Percentiles rank a stretch among this genome's conserved stretches.
Conservation (phyloP, 2,329 filamentous ascomycete genomes). For the Coniochaeta hoffmannii region DNA sequence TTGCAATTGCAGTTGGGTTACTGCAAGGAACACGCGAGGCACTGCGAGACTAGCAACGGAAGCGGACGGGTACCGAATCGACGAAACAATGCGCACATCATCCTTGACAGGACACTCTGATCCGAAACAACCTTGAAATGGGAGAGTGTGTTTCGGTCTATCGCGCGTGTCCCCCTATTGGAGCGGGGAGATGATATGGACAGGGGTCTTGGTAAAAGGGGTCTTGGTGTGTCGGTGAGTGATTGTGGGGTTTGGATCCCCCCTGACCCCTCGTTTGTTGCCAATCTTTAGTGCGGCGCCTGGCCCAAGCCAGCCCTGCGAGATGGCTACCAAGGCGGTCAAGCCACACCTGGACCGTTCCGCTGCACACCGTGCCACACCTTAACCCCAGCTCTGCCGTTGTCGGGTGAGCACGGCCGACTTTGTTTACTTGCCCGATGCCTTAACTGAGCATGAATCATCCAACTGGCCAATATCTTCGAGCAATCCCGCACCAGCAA, state of each 20-base stretch:
- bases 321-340: background rate
- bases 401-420: constrained; percentile 7
- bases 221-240: background rate
- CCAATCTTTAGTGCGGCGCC: background rate
- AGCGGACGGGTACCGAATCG: background rate
- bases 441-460: background rate
- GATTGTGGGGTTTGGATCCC: background rate
- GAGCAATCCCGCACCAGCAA: background rate
- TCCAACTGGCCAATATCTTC: background rate
- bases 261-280: background rate
- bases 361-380: background rate
- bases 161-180: background rate
- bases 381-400: background rate
- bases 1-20: background rate
- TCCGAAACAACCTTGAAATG: background rate
- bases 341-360: background rate
- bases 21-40: background rate
- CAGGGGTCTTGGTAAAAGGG: background rate
- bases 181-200: background rate
- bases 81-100: background rate
- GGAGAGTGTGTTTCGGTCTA: background rate
- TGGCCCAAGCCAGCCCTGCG: background rate
- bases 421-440: constrained; percentile 5
- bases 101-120: background rate
- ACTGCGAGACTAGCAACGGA: background rate